Conservation (phyloP, 805 yeast species). For the Clavispora phyllophila region DNA sequence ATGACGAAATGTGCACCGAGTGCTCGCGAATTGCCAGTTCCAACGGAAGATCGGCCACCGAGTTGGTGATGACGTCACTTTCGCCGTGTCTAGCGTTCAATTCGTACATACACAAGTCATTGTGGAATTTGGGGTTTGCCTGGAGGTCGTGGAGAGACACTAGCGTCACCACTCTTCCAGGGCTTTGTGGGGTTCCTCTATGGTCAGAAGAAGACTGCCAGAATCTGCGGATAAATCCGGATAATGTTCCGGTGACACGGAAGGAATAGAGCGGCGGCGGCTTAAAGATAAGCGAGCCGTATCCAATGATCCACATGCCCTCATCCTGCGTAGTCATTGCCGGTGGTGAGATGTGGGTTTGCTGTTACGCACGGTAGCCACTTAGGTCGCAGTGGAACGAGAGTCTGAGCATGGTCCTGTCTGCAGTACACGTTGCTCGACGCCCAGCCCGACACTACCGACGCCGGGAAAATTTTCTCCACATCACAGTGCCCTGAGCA, state of each 20-base stretch:
- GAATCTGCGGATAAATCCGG: slow-evolving; percentile 75
- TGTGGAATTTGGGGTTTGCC: slow-evolving; percentile 32
- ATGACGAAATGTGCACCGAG: slow-evolving; percentile 8
- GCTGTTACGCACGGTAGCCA: no score
- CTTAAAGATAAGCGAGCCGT: slow-evolving; percentile 83
- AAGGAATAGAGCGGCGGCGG: slow-evolving; percentile 74
- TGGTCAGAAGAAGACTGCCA: slow-evolving; percentile 93
- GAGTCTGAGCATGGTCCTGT: no score
- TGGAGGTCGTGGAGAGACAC: slow-evolving; percentile 55
- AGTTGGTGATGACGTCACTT: background rate
- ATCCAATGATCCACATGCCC: slow-evolving; percentile 80
- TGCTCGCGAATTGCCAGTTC: slow-evolving; percentile 8
- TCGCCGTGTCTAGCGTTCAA: slow-evolving; percentile 5
- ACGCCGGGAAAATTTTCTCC: no score
- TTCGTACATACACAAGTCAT: slow-evolving; percentile 38
- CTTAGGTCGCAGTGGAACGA: no score
- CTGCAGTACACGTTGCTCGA: no score
- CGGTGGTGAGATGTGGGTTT: no score
- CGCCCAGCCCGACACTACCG: no score
- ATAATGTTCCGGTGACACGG: slow-evolving; percentile 65
- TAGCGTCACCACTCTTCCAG: slow-evolving; percentile 86
- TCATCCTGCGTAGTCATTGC: background rate
- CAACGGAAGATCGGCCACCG: slow-evolving; percentile 9
- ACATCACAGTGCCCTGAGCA: no score
- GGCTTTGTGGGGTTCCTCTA: slow-evolving; percentile 79